phyloP scores from a whole-genome alignment of 2,329 filamentous ascomycete genomes.

The Trichoderma oligosporum region DNA sequence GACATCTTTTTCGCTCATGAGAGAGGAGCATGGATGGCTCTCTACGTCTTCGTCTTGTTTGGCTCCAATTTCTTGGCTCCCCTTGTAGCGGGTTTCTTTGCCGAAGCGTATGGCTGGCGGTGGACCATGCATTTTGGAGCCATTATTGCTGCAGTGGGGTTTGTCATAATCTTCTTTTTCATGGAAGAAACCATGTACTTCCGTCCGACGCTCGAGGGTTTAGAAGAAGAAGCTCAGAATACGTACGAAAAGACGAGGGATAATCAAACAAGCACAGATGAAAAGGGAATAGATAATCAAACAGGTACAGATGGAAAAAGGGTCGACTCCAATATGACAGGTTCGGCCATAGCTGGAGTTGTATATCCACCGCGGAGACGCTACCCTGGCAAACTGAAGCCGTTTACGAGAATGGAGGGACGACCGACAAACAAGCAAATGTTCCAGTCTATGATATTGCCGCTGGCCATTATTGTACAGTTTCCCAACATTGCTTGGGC shows the following conservation, averaged over 20 bases:
- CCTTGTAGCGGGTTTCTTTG: constrained; percentile 48
- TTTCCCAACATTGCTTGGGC: constrained; percentile 29
- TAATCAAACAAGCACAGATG: too few relatives aligned
- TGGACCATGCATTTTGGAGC: constrained; percentile 49
- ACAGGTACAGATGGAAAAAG: too few relatives aligned
- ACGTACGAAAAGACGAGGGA: too few relatives aligned
- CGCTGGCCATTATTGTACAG: constrained; percentile 28
- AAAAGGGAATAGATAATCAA: too few relatives aligned
- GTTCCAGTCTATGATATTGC: too few relatives aligned
- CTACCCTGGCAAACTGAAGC: too few relatives aligned
- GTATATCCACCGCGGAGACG: too few relatives aligned
- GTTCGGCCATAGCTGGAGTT: too few relatives aligned
- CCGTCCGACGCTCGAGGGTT: neutral
- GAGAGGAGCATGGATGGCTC: constrained; percentile 39
- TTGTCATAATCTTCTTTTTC: constrained; percentile 53
- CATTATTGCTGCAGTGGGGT: constrained; percentile 47
- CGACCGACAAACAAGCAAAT: too few relatives aligned
- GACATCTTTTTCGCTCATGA: constrained; percentile 44
- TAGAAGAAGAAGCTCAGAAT: neutral
- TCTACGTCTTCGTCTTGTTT: constrained; percentile 43
- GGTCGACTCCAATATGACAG: too few relatives aligned
- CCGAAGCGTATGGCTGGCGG: constrained; percentile 45
- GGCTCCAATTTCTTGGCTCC: constrained; percentile 46
- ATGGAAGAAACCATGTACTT: constrained; percentile 58
- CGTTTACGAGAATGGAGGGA: too few relatives aligned